These are phyloP conservation scores for Arthrinium phaeospermum DNA, from an alignment of 2,329 filamentous ascomycete species.

Conservation along the genomic window DNA sequence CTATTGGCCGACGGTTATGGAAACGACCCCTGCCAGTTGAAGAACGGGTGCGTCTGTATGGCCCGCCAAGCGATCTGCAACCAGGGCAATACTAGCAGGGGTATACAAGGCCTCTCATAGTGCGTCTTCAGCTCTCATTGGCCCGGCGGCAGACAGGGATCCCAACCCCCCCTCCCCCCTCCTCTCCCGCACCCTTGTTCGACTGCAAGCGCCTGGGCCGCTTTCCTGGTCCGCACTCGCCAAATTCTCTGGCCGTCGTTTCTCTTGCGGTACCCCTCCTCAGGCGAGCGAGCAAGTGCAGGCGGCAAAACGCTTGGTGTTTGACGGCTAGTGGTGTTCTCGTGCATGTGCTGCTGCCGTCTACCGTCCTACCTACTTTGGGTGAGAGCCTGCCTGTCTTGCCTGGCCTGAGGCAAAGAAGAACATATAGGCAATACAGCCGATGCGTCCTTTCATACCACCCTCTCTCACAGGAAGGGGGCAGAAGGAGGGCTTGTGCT, in stretches of 20 bases:
- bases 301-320: conserved; percentile 36
- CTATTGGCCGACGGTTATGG: conserved; percentile 22
- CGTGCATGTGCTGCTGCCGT: conserved; percentile 8
- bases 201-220: conserved; percentile 40
- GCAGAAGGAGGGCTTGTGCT: neutral
- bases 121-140: neutral
- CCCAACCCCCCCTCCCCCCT: conserved; percentile 12
- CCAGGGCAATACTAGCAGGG: conserved; percentile 29
- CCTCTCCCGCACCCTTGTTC: conserved; percentile 9
- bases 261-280: conserved; percentile 1
- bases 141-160: conserved; percentile 1
- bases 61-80: conserved; percentile 40
- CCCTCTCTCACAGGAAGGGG: neutral
- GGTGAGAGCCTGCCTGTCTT: neutral
- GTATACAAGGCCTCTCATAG: neutral
- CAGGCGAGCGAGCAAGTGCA: conserved; percentile 26
- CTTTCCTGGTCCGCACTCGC: conserved; percentile 2
- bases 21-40: conserved; percentile 20
- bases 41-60: conserved; percentile 27
- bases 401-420: conserved; percentile 4
- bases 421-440: neutral
- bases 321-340: conserved; percentile 23
- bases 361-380: neutral
- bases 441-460: conserved; percentile 8
- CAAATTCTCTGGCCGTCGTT: conserved; percentile 4